Evolutionary conservation across 257 asterid genomes (phyloP), one percentile per base, ranked within the genome.

Genomic region (Lycium ferocissimum): DNA sequence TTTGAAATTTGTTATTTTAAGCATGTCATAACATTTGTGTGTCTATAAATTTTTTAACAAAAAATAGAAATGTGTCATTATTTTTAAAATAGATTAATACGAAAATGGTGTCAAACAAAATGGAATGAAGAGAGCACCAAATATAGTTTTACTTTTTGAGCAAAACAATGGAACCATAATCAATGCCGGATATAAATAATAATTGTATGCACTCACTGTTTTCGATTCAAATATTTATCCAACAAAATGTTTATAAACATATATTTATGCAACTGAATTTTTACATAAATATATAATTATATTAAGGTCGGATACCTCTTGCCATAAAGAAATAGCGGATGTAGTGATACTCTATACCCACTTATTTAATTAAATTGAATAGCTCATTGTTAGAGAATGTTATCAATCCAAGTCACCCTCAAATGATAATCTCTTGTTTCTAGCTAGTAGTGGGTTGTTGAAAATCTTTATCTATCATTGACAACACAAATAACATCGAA

Each of bases 361-460:
- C 33, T 26, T 26, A 26, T 26, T 26, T 26, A 26, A 26, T 26
- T 26, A 26, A 26, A 26, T 26, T 26, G 33, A 26, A 26, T 26
- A 26, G 33, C 33, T 26, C 33, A 26, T 26, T 26, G 33, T 26
- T 26, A 26, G 33, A 26, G 33, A 26, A 26, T 26, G 33, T 26
- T 26, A 26, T 26, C 33, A 26, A 26, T 26, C 33, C 20, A 20
- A 62, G 35, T 62, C 38, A 9, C 9, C 14, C 70, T 62, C 38
- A 22, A 62, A 22, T 22, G 38, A 9, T 62, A n/a, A 15, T 57
- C 14, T 7, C 62, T 57, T 57, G 15, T 9, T 22, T 22, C 38
- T 10, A 33, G 17, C 14, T 62, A 62, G 6, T 62, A n/a, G 80
- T 72, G 35, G 80, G 58, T 72, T 18, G 80, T 72, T 72, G 80